These are phyloP conservation scores for Mortierella claussenii DNA, from an alignment of 192 early-diverging fungal species.

Conservation along the genomic window DNA sequence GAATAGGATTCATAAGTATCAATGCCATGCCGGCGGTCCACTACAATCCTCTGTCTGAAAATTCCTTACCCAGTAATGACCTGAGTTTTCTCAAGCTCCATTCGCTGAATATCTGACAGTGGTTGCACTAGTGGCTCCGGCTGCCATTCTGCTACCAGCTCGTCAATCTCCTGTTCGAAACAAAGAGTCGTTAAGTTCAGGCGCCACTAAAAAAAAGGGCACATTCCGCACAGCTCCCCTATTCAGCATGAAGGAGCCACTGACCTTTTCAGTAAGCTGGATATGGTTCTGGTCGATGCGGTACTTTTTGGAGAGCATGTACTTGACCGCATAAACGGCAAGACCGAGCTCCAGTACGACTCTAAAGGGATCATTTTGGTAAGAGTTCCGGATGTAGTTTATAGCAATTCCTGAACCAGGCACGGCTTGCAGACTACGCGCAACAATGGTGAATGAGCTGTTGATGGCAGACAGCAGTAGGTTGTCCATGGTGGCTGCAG, in stretches of 20 bases:
- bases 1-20: too few species aligned
- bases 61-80: constrained; percentile 70
- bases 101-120: constrained; percentile 74
- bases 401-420: constrained; percentile 80
- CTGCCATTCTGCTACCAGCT: constrained; percentile 94
- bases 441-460: constrained; percentile 51
- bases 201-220: background rate
- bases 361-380: constrained; percentile 93
- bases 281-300: constrained; percentile 80
- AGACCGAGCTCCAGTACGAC: constrained; percentile 86
- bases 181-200: too few species aligned
- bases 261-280: constrained; percentile 84
- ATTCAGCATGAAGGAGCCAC: background rate
- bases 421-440: constrained; percentile 54
- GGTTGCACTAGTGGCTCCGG: constrained; percentile 90
- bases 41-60: too few species aligned
- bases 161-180: constrained; percentile 84
- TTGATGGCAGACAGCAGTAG: constrained; percentile 54
- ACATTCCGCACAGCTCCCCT: background rate
- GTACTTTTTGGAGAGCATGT: constrained; percentile 84
- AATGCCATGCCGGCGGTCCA: too few species aligned
- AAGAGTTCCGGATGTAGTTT: constrained; percentile 85
- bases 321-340: constrained; percentile 89
- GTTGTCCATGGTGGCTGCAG: constrained; percentile 23
- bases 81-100: constrained; percentile 82